These are phyloP conservation scores for Inga laurina DNA, from an alignment of 306 rosid species.

Conservation along the genomic window DNA sequence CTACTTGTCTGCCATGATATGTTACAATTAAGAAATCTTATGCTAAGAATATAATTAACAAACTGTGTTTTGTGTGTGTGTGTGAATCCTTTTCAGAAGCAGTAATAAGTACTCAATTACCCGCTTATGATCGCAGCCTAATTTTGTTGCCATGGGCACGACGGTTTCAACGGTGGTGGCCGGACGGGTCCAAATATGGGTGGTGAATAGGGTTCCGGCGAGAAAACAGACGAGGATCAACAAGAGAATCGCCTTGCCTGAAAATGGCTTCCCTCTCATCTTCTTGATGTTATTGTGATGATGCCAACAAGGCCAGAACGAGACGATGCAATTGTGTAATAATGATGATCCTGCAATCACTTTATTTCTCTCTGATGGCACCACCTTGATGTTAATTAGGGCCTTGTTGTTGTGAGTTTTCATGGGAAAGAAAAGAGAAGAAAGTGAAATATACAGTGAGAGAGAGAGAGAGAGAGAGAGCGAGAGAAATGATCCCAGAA, in stretches of 20 bases:
- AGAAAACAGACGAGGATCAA: slow-evolving; percentile 73
- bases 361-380: background rate
- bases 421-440: slow-evolving; percentile 3
- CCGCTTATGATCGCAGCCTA: slow-evolving; percentile 49
- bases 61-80: background rate
- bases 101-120: slow-evolving; percentile 24
- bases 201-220: slow-evolving; percentile 70
- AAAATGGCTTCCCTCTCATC: slow-evolving; percentile 64
- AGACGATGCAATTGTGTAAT: slow-evolving; percentile 17
- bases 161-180: slow-evolving; percentile 20
- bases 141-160: background rate
- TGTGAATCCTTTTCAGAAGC: background rate
- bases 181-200: slow-evolving; percentile 60
- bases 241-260: slow-evolving; percentile 56
- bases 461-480: too few species aligned
- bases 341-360: background rate
- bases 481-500: background rate
- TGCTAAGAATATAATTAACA: background rate
- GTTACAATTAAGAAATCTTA: background rate
- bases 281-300: slow-evolving; percentile 3
- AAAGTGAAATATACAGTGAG: background rate
- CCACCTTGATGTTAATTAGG: background rate
- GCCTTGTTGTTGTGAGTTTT: slow-evolving; percentile 5
- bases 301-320: slow-evolving; percentile 13
- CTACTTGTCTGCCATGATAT: background rate